phyloP scores from a whole-genome alignment of 2,329 filamentous ascomycete species.

The Aspergillus sojae region DNA sequence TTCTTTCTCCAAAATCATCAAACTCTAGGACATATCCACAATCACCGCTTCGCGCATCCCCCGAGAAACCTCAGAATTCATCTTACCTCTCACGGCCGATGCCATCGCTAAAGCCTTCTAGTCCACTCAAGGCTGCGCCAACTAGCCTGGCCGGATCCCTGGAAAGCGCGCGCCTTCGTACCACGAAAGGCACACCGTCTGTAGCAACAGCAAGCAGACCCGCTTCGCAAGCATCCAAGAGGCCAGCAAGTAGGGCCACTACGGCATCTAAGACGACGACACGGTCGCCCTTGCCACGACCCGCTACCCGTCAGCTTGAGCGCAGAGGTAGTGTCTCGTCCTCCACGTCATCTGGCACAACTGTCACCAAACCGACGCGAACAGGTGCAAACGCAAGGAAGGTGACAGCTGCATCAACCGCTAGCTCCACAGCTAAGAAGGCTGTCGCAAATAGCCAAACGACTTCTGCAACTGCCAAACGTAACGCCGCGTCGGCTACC shows the following conservation, averaged over 20 bases:
- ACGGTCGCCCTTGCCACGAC: conserved; percentile 36
- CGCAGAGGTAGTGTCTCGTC: conserved; percentile 42
- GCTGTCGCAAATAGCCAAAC: conserved; percentile 31
- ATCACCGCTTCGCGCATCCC: conserved; percentile 52
- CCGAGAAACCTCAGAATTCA: conserved; percentile 52
- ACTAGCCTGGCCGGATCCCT: conserved; percentile 21
- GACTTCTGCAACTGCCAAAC: conserved; percentile 40
- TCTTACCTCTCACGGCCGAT: conserved; percentile 60
- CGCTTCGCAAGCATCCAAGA: conserved; percentile 30
- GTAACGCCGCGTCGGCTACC: conserved; percentile 33
- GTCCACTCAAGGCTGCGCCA: conserved; percentile 38
- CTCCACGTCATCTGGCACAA: conserved; percentile 42
- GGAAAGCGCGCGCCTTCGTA: conserved; percentile 24
- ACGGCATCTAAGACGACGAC: conserved; percentile 32
- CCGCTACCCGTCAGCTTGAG: conserved; percentile 43
- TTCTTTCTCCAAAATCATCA: conserved; percentile 80
- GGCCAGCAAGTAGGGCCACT: conserved; percentile 33
- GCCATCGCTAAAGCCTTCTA: conserved; percentile 64
- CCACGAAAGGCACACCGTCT: conserved; percentile 29
- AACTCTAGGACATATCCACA: conserved; percentile 72
- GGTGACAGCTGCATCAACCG: conserved; percentile 28
- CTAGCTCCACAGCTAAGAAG: conserved; percentile 34
- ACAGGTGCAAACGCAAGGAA: conserved; percentile 34
- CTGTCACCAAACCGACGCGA: conserved; percentile 36
- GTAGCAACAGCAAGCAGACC: conserved; percentile 30